phyloP scores from a whole-genome alignment of 176 grass and related monocot species.

The Aegilops umbellulata region DNA sequence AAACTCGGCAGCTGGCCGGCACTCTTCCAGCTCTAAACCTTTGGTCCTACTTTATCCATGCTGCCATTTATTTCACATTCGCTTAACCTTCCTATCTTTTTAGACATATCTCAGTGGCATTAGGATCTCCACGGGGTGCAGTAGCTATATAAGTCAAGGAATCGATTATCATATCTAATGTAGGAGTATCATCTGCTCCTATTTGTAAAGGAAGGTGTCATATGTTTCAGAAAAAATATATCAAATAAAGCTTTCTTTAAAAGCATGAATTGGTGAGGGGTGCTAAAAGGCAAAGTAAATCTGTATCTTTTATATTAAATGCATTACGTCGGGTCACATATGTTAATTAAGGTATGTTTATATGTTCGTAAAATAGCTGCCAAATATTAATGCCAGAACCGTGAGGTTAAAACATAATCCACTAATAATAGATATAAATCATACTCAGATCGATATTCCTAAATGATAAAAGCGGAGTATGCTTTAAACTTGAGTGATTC shows the following conservation, averaged over 20 bases:
- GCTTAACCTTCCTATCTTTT: slow-evolving; percentile 75
- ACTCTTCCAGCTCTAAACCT: slow-evolving; percentile 81
- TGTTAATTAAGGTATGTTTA: not conserved
- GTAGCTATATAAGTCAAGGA: slow-evolving; percentile 70
- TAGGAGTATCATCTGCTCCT: slow-evolving; percentile 58
- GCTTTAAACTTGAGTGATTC: not conserved
- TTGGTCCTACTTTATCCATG: slow-evolving; percentile 38
- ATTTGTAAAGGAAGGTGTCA: slow-evolving; percentile 39
- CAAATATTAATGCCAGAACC: not conserved
- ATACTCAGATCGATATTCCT: no score
- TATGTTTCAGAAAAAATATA: slow-evolving; percentile 29
- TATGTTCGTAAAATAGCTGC: not conserved
- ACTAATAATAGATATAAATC: not conserved
- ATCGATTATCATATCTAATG: slow-evolving; percentile 74
- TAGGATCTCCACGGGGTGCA: slow-evolving; percentile 41
- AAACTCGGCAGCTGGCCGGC: slow-evolving; percentile 78
- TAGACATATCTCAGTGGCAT: slow-evolving; percentile 49
- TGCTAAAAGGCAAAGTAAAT: not conserved
- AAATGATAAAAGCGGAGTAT: not conserved
- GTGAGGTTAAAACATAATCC: not conserved
- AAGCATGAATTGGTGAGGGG: not conserved
- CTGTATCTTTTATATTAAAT: not conserved
- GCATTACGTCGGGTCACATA: not conserved
- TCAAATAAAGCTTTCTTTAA: slow-evolving; percentile 3
- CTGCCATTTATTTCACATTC: slow-evolving; percentile 26